Percentiles rank a stretch among this genome's conserved stretches.
phyloP scores from a whole-genome alignment of 2,329 filamentous ascomycete genomes.

The Aspergillus sp. region DNA sequence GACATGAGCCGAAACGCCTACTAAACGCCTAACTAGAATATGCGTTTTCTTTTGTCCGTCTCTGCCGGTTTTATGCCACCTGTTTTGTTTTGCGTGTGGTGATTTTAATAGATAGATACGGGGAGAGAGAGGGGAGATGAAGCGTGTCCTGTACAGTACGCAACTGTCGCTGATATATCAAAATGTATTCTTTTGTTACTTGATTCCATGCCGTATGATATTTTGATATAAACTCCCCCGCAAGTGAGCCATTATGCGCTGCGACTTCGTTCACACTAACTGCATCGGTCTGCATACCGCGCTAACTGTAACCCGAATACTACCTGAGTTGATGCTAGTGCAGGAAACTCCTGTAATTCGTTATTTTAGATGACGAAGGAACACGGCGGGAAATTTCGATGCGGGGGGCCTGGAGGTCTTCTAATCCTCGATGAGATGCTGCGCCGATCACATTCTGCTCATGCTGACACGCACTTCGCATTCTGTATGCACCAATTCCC shows the following conservation, averaged over 20 bases:
- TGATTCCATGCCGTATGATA: background rate
- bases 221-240: too few relatives aligned
- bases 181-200: slow-evolving; percentile 25
- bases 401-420: too few relatives aligned
- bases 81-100: slow-evolving; percentile 19
- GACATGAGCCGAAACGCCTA: slow-evolving; percentile 78
- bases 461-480: too few relatives aligned
- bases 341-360: too few relatives aligned
- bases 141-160: slow-evolving; percentile 35
- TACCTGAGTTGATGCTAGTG: too few relatives aligned
- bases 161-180: slow-evolving; percentile 34
- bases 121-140: slow-evolving; percentile 19
- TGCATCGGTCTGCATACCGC: background rate
- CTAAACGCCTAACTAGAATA: slow-evolving; percentile 26
- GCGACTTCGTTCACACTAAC: background rate
- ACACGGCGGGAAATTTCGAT: too few relatives aligned
- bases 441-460: too few relatives aligned
- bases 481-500: too few relatives aligned
- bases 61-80: slow-evolving; percentile 1
- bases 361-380: too few relatives aligned
- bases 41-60: slow-evolving; percentile 20
- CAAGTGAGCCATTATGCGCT: background rate
- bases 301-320: background rate
- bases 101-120: slow-evolving; percentile 30
- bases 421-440: too few relatives aligned